Evolutionary conservation across 2,329 filamentous ascomycete species (phyloP), one percentile per base, ranked within the genome.

Genomic region (Penicillium corylophilum): DNA sequence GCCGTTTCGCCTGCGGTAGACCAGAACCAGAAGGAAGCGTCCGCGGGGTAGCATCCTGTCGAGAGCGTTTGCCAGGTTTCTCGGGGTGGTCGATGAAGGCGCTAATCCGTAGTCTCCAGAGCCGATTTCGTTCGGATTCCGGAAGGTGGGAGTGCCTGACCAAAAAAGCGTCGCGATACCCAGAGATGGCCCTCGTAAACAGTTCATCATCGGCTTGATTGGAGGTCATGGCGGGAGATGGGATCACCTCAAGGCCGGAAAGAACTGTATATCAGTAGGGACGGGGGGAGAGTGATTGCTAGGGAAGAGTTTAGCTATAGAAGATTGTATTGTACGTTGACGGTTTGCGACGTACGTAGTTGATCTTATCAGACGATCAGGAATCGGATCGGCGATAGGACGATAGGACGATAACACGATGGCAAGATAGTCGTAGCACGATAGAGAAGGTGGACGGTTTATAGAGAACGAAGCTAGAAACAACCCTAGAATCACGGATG

Each of bases 141-240:
- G 72, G 59, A 50, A 74, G 70, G 54, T 74, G 67, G 60, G 71
- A 66, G 52, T 71, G 63, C 54, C 70, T 64, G 63, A 64, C 68
- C 71, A 71, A 74, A 64, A 75, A 75, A 38, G 61, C 64, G 42
- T 73, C 69, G 59, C 70, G 70, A 57, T 72, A 74, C 48, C 70
- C 68, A 58, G 71, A 71, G 44, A 74, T 72, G 50, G 70, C 71
- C 59, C 68, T 65, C 40, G 64, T 69, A 56, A 75, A 73, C 40
- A 73, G 64, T 56, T 69, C 70, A 57, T 73, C 70, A 50, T 74
- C 68, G 56, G 63, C 64, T 58, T 65, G 66, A 53, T 63, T 64
- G 59, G 66, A 60, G 53, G 68, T 61, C 67, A 72, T 73, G 55
- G 57, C 67, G 55, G 49, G 50, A 50, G 54, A 49, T 13, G 35